Conservation (phyloP, 495 filamentous ascomycete species). For the Peziza echinospora region DNA sequence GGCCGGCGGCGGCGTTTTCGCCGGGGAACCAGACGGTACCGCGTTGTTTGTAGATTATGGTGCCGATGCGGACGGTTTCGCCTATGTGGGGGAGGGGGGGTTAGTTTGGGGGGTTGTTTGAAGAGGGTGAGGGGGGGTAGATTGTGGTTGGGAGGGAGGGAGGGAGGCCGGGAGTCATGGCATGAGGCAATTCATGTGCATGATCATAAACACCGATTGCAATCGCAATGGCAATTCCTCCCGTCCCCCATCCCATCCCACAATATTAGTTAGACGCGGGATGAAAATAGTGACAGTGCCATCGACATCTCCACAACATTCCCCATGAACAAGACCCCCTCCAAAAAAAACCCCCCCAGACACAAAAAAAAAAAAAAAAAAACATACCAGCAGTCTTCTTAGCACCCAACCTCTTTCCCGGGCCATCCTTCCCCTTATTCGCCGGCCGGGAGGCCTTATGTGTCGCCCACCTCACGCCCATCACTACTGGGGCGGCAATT, state of each 20-base stretch:
- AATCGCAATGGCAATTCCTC: no score
- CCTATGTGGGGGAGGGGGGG: constrained; percentile 24
- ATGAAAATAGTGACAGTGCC: background rate
- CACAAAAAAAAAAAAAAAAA: constrained; percentile 10
- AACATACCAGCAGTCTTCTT: constrained; percentile 62
- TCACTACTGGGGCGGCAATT: constrained; percentile 20
- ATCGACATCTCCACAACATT: background rate
- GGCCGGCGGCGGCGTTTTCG: constrained; percentile 78
- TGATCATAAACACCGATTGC: no score
- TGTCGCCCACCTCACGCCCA: constrained; percentile 43
- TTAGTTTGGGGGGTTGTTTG: constrained; percentile 7
- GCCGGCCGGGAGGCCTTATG: constrained; percentile 76
- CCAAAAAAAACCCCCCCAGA: background rate
- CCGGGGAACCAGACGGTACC: constrained; percentile 87
- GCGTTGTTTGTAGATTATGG: constrained; percentile 94
- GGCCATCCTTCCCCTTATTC: constrained; percentile 60
- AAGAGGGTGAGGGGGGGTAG: background rate
- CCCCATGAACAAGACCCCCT: background rate
- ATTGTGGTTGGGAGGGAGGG: background rate
- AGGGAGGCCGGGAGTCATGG: background rate
- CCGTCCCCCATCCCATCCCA: background rate
- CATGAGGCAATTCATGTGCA: background rate
- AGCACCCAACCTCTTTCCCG: constrained; percentile 82
- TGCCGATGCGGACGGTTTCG: constrained; percentile 78
- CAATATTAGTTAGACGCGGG: background rate